phyloP scores from a whole-genome alignment of 805 yeast genomes.

The Candida methanosorbosa region DNA sequence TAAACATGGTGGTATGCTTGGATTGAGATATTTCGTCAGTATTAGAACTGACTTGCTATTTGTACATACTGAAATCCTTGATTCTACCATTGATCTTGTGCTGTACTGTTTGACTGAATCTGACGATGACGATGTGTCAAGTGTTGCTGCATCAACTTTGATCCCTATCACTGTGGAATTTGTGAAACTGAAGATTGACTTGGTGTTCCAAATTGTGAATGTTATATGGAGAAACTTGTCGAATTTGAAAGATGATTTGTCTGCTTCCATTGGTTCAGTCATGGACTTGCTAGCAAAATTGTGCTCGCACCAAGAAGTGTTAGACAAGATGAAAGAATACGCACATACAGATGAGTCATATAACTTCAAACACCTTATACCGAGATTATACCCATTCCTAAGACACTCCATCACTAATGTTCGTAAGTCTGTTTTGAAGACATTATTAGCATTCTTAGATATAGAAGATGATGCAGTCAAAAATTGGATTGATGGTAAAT shows the following conservation, averaged over 20 bases:
- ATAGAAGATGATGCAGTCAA: conserved; percentile 37
- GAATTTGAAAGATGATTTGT: conserved; percentile 80
- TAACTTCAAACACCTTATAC: conserved; percentile 72
- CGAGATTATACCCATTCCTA: conserved; percentile 83
- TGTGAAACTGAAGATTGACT: conserved; percentile 49
- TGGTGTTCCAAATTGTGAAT: conserved; percentile 40
- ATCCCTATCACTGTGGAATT: conserved; percentile 87
- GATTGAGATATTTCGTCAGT: conserved; percentile 84
- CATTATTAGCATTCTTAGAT: conserved; percentile 65
- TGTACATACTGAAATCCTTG: conserved; percentile 47
- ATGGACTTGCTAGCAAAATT: conserved; percentile 88
- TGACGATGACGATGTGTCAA: conserved; percentile 96
- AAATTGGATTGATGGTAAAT: conserved; percentile 71
- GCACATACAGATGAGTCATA: conserved; percentile 42
- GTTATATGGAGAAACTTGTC: conserved; percentile 91
- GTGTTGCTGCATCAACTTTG: conserved; percentile 90
- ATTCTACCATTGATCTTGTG: conserved; percentile 74
- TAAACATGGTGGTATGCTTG: conserved; percentile 95
- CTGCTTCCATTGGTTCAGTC: conserved; percentile 91
- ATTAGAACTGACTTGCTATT: conserved; percentile 75
- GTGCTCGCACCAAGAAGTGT: conserved; percentile 73
- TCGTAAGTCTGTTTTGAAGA: conserved; percentile 76
- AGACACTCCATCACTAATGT: conserved; percentile 92
- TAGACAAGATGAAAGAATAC: conserved; percentile 58
- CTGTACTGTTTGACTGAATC: conserved; percentile 68